These are phyloP conservation scores for Hansenula anomala DNA, from an alignment of 1,139 yeast genomes.

Conservation along the genomic window DNA sequence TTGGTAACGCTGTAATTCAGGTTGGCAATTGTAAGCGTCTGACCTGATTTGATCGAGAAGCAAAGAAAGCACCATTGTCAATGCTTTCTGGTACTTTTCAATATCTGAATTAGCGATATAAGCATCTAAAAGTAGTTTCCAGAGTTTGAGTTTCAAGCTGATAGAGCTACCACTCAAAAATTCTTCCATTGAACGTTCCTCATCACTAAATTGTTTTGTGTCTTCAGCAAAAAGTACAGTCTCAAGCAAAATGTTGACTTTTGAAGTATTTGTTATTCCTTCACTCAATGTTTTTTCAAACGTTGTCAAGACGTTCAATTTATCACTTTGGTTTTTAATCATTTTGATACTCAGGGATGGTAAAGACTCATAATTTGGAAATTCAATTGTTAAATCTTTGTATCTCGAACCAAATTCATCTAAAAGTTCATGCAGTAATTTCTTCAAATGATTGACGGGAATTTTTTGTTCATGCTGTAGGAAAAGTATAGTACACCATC, in stretches of 20 bases:
- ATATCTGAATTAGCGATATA: conserved; percentile 42
- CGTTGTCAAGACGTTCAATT: conserved; percentile 59
- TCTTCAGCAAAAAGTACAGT: conserved; percentile 35
- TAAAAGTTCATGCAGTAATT: conserved; percentile 24
- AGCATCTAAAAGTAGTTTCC: conserved; percentile 68
- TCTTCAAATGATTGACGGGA: conserved; percentile 9
- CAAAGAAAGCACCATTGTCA: conserved; percentile 43
- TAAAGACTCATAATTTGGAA: conserved; percentile 52
- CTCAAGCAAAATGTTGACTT: conserved; percentile 50
- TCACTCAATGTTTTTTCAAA: conserved; percentile 53
- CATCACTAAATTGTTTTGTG: conserved; percentile 19
- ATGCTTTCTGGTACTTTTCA: conserved; percentile 46
- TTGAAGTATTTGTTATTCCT: conserved; percentile 24
- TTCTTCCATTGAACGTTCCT: conserved; percentile 45
- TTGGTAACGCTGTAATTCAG: conserved; percentile 23
- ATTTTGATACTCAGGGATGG: conserved; percentile 49
- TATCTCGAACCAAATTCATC: conserved; percentile 18
- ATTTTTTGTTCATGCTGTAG: conserved; percentile 28
- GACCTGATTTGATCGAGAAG: conserved; percentile 35
- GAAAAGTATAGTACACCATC: conserved; percentile 37
- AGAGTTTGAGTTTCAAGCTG: conserved; percentile 63
- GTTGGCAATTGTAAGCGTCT: conserved; percentile 16
- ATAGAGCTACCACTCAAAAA: conserved; percentile 63
- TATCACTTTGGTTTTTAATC: conserved; percentile 59
- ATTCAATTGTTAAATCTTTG: conserved; percentile 13